A percentile compares a stretch with the other conserved stretches of the same genome.
These are phyloP conservation scores for Acacia confusa DNA, from an alignment of 306 rosid species.

Conservation along the genomic window DNA sequence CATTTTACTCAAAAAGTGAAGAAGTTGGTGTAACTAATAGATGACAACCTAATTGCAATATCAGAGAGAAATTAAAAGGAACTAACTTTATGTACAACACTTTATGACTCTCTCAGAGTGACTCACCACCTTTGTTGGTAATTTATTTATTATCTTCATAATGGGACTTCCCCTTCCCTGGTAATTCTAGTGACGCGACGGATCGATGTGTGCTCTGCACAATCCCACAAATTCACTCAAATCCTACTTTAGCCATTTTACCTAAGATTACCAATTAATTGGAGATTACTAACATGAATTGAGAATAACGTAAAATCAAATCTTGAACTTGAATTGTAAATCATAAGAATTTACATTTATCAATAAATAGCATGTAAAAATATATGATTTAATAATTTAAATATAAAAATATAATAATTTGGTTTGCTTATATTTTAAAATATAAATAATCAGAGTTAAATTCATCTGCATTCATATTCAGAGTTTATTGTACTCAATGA, in stretches of 20 bases:
- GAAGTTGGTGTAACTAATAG: not conserved
- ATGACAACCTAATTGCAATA: not conserved
- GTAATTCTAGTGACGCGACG: not conserved
- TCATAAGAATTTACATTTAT: too few species aligned
- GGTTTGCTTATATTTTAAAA: too few species aligned
- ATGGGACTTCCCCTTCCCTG: not conserved
- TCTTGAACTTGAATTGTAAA: too few species aligned
- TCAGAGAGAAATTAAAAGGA: not conserved
- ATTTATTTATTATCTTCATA: not conserved
- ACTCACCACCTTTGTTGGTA: conserved; percentile 2
- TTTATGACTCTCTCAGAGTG: not conserved
- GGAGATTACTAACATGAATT: not conserved
- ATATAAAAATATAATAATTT: too few species aligned
- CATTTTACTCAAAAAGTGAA: not conserved
- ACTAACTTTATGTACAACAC: not conserved
- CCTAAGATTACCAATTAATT: not conserved
- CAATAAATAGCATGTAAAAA: too few species aligned
- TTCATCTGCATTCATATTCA: too few species aligned
- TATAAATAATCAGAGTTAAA: too few species aligned
- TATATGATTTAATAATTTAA: too few species aligned
- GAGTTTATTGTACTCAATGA: too few species aligned
- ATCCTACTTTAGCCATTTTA: not conserved
- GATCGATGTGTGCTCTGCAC: not conserved
- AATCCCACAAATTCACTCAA: not conserved
- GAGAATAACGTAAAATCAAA: too few species aligned